A percentile compares a stretch with the other conserved stretches of the same genome.
Evolutionary conservation across 495 filamentous ascomycete species (phyloP).

Genomic region (Barbatosphaeria neglecta): DNA sequence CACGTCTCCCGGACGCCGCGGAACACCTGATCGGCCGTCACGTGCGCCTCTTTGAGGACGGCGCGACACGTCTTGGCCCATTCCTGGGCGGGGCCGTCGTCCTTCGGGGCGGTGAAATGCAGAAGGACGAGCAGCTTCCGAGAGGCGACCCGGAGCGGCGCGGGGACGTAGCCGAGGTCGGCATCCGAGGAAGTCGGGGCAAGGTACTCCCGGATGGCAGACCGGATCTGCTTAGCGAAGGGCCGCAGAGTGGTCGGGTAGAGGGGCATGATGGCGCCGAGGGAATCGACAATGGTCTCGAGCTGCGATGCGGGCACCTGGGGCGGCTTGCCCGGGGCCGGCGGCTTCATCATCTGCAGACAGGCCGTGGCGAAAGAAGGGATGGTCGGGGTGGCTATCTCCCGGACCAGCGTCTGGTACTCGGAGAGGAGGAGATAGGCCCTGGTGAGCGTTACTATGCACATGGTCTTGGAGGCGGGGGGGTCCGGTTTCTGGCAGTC

Average conservation of each 20-base stretch:
- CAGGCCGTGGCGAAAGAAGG: constrained; percentile 61
- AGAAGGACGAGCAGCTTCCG: constrained; percentile 54
- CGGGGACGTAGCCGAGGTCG: constrained; percentile 27
- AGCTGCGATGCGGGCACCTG: constrained; percentile 33
- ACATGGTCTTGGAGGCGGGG: constrained; percentile 57
- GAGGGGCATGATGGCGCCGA: constrained; percentile 56
- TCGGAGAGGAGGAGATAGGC: constrained; percentile 73
- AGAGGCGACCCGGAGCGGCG: constrained; percentile 37
- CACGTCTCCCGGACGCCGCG: constrained; percentile 67
- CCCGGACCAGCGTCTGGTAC: constrained; percentile 70
- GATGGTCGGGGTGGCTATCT: constrained; percentile 76
- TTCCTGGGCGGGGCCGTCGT: constrained; percentile 56
- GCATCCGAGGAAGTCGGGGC: constrained; percentile 42
- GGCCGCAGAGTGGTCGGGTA: constrained; percentile 74
- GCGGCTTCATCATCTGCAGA: constrained; percentile 50
- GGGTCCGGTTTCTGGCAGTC: constrained; percentile 57
- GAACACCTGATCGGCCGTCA: constrained; percentile 62
- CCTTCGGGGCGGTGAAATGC: constrained; percentile 66
- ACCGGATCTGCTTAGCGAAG: constrained; percentile 53
- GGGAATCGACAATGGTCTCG: constrained; percentile 44
- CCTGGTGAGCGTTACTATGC: constrained; percentile 62
- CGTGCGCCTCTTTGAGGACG: constrained; percentile 49
- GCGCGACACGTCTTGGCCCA: constrained; percentile 55
- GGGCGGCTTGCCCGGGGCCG: constrained; percentile 24
- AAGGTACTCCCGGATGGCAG: constrained; percentile 42